A percentile compares a stretch with the other conserved stretches of the same genome.
phyloP scores from a whole-genome alignment of 139 green algal genomes.

The Ulvella scutata region DNA sequence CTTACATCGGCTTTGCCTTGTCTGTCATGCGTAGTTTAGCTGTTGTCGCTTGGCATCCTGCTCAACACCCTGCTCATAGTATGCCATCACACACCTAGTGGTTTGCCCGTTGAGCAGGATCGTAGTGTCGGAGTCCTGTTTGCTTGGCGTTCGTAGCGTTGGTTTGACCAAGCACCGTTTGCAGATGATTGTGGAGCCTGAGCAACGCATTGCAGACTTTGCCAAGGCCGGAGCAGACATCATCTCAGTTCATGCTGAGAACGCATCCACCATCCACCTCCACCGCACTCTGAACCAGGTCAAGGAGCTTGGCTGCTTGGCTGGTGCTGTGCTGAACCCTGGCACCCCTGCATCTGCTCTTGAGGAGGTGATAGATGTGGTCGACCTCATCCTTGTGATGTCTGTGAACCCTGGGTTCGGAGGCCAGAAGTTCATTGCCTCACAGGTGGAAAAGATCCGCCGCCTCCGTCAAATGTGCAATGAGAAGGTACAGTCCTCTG shows the following conservation, averaged over 20 bases:
- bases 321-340: constrained; percentile 96
- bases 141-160: too few species aligned
- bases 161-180: too few species aligned
- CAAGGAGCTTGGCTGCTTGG: constrained; percentile 93
- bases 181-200: constrained; percentile 97
- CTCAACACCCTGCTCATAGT: too few species aligned
- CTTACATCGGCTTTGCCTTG: too few species aligned
- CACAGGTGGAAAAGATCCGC: constrained; percentile 85
- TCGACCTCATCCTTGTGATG: constrained; percentile 97
- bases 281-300: constrained; percentile 90
- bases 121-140: too few species aligned
- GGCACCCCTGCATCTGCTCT: constrained; percentile 69
- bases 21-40: too few species aligned
- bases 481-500: constrained; percentile 26
- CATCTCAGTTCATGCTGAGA: constrained; percentile 89
- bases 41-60: constrained; percentile 8
- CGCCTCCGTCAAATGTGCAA: constrained; percentile 78
- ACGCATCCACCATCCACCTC: constrained; percentile 85
- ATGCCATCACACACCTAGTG: too few species aligned
- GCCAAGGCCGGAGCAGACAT: constrained; percentile 97
- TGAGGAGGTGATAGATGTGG: constrained; percentile 77
- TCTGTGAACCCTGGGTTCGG: constrained; percentile 97
- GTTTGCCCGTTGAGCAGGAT: too few species aligned
- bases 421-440: constrained; percentile 97
- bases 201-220: constrained; percentile 86